Base-by-base conservation (phyloP, 1,139 yeast genomes). In the Nakaseomyces glabratus region DNA sequence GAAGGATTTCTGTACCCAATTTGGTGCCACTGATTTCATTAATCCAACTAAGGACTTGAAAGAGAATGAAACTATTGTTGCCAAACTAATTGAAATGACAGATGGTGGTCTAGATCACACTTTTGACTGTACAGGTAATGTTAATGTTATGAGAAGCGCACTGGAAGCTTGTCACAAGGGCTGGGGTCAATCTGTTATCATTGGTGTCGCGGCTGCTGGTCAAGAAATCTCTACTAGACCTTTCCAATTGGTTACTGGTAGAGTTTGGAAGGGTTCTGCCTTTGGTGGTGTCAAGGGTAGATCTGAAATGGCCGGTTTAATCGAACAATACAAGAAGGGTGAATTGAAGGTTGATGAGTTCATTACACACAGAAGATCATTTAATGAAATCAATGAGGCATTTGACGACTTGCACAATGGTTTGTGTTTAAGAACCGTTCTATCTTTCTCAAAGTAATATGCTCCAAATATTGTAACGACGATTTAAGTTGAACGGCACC, bases 181-280 rank as follows among this genome's bases (percentile, higher is more conserved):
- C 46, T 93, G 98, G 97, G 98, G 98, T 62, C 76, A 79, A 54
- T 85, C 95, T 17, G 71, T 90, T 51, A 69, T 90, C 54, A 90
- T 90, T 58, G 98, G 98, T 58, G 98, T 93, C 49, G 98, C 98
- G 31, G 95, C 95, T 49, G 95, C 97, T 33, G 98, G 98, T 50
- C 73, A 86, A 63, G 97, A 90, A 65, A 88, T 93, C 47, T 66
- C 94, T 36, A 90, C 97, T 36, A 78, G 97, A 65, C 98, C 98
- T 43, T 90, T 90, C 85, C 97, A 90, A 69, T 75, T 90, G 62
- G 97, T 93, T 48, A 90, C 98, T 31, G 98, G 98, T 52, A 79
- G 98, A 66, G 94, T 82, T 35, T 90, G 98, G 96, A 82, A 76
- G 62, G 98, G 98, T 51, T 85, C 95, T 55, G 98, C 98, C 12